Conservation (phyloP, 148 eudicot genomes). For the Rhododendron ovatum region DNA sequence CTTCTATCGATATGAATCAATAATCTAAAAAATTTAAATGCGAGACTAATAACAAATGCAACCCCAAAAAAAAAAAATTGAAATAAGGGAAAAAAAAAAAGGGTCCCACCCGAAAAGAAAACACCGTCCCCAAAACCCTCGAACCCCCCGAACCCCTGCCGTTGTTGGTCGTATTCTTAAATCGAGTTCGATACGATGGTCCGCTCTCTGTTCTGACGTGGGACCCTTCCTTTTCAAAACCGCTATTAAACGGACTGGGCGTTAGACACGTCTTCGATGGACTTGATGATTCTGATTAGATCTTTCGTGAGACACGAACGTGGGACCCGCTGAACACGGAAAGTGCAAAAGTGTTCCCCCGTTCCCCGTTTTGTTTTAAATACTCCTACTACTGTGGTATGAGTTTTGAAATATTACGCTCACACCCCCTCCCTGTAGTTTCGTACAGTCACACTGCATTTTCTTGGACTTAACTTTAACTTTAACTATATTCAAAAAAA, state of each 20-base stretch:
- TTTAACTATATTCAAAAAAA: no score
- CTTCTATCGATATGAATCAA: no score
- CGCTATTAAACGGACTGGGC: neutral
- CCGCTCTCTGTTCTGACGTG: neutral
- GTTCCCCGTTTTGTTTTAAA: neutral
- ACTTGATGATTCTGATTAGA: neutral
- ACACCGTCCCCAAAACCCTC: neutral
- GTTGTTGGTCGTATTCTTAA: neutral
- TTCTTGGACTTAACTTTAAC: no score
- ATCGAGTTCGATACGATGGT: slow-evolving; percentile 13
- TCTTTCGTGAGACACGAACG: neutral
- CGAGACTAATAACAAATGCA: no score
- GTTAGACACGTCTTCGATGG: neutral
- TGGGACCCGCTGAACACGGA: neutral
- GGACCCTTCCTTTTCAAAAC: neutral
- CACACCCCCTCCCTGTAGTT: neutral
- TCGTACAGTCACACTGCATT: neutral
- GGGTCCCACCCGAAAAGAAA: neutral
- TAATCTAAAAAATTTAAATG: no score
- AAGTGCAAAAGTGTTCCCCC: neutral
- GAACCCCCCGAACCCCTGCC: no score
- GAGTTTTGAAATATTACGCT: neutral
- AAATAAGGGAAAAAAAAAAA: no score
- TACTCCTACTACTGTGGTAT: no score
- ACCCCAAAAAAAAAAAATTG: no score